A percentile compares a stretch with the other conserved stretches of the same genome.
Conservation (phyloP, 2,329 filamentous ascomycete species). For the Sporothrix brasiliensis region DNA sequence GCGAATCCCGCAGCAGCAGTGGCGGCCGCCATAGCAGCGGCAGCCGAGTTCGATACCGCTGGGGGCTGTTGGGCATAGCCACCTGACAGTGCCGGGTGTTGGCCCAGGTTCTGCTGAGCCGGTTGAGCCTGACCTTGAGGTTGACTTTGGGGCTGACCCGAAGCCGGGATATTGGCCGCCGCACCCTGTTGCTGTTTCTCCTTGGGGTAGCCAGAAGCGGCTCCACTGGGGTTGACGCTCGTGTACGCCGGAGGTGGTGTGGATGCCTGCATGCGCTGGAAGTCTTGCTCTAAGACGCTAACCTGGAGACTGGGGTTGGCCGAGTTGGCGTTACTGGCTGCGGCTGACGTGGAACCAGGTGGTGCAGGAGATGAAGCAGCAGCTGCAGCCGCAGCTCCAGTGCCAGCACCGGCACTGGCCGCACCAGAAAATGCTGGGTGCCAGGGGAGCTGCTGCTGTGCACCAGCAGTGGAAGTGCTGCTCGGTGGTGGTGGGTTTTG, state of each 20-base stretch:
- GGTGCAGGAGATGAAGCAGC: constrained; percentile 17
- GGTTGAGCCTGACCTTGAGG: constrained; percentile 1
- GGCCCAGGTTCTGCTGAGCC: constrained; percentile 33
- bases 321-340: constrained; percentile 39
- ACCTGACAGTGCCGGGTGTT: constrained; percentile 33
- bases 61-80: constrained; percentile 24
- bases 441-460: neutral
- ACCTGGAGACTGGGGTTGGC: constrained; percentile 56
- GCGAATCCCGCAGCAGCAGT: constrained; percentile 36
- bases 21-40: constrained; percentile 32
- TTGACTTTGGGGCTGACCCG: neutral
- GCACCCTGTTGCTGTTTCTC: constrained; percentile 66
- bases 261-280: constrained; percentile 77
- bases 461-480: constrained; percentile 20
- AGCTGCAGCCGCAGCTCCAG: neutral
- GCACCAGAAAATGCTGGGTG: constrained; percentile 31
- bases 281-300: constrained; percentile 81
- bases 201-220: constrained; percentile 69
- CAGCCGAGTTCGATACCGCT: constrained; percentile 31
- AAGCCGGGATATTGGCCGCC: constrained; percentile 36
- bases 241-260: constrained; percentile 96
- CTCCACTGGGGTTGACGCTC: constrained; percentile 62
- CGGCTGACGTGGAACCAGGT: constrained; percentile 42
- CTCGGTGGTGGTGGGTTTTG: constrained; percentile 65
- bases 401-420: neutral